Evolutionary conservation across 768 basidiomycete species (phyloP).

Genomic region (Psilocybe subaeruginosa): DNA sequence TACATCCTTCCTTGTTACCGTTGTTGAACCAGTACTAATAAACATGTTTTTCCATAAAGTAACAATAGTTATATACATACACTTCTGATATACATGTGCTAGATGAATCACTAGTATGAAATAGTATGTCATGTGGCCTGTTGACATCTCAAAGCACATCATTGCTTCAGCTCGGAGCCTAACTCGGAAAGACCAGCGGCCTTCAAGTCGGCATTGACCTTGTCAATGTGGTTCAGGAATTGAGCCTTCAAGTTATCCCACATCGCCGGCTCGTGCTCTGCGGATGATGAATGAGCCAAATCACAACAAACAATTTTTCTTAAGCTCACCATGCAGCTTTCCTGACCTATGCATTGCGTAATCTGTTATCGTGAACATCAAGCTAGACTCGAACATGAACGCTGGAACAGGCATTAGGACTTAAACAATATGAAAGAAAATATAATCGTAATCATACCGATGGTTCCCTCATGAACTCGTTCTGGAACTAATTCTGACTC

Average conservation of each 20-base stretch:
- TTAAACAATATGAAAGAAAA: background rate
- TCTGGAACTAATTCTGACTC: constrained; percentile 53
- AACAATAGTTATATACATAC: too few relatives aligned
- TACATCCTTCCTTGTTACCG: too few relatives aligned
- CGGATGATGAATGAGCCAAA: background rate
- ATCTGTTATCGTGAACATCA: constrained; percentile 67
- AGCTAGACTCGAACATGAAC: constrained; percentile 68
- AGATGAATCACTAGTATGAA: too few relatives aligned
- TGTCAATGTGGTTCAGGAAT: constrained; percentile 59
- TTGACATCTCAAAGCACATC: background rate
- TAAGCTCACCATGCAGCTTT: constrained; percentile 54
- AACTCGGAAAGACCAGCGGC: constrained; percentile 39
- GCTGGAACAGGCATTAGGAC: constrained; percentile 30
- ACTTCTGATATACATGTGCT: too few relatives aligned
- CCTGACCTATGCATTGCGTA: constrained; percentile 63
- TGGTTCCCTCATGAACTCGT: constrained; percentile 54
- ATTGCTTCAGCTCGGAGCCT: constrained; percentile 16
- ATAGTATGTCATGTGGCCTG: too few relatives aligned
- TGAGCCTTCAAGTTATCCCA: constrained; percentile 63
- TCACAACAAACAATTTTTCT: background rate
- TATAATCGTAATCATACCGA: constrained; percentile 37
- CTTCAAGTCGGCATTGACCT: constrained; percentile 54
- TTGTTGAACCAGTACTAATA: too few relatives aligned
- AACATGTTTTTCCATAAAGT: too few relatives aligned
- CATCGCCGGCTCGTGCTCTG: constrained; percentile 68